Base-by-base conservation (phyloP, 1,139 yeast species). In the Debaryomycetaceae sp. region DNA sequence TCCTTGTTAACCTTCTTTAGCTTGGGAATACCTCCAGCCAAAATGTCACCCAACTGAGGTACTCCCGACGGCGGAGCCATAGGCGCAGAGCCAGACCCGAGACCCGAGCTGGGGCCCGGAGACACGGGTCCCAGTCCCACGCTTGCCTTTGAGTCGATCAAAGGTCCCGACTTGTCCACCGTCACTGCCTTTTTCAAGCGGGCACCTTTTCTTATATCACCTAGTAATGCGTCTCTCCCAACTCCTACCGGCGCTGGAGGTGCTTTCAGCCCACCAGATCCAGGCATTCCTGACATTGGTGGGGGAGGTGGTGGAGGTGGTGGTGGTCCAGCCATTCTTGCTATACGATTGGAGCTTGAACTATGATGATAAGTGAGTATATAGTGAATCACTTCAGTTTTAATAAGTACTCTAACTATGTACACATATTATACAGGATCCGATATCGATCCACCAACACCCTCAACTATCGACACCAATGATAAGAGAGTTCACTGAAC, bases 11-110 rank as follows among this genome's bases (percentile, higher is more conserved):
- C 75, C 49, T 82, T 83, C 54, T 79, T 81, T 53, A 89, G 69
- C 56, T 86, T 87, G 6, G 97, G 96, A 62, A 89, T 76, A 1
- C 96, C 96, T 8, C 88, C 90, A 6, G 96, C 95, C 62, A 88
- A 83, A 13, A 88, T 76, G 46, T 86, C 93, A 22, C 91, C 95
- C 50, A 88, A 65, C 57, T 74, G 83, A n/a, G 84, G 84, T 4
- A 70, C 70, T 37, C 72, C 68, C 45, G 65, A 55, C 11, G 59
- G 57, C 38, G 51, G 51, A 1, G 57, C 52, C 31, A 11, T 36
- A 46, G 46, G 59, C n/a, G 43, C 44, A 24, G 51, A 49, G 6
- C 52, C 41, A 7, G 53, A 44, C 23, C 53, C 40, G 5, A 45
- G 17, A 6, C 52, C 40, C 24, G 44, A 46, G 6, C 59, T 43